Evolutionary conservation across 768 basidiomycete genomes (phyloP).

Genomic region (Psilocybe cyanescens): DNA sequence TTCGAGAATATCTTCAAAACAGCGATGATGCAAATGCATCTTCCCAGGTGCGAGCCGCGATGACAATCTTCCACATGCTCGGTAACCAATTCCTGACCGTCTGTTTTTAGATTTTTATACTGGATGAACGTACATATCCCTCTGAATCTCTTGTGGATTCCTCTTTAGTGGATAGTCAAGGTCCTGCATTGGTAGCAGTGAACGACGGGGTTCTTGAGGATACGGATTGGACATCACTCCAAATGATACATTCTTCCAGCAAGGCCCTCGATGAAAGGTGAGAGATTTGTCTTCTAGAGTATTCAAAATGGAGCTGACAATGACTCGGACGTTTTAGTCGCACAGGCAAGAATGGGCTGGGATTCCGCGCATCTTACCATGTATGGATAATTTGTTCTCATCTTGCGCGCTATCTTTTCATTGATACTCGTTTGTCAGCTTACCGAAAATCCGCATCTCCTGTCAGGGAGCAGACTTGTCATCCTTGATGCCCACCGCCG

Average conservation of each 20-base stretch:
- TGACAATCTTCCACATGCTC: background rate
- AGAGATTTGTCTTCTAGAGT: background rate
- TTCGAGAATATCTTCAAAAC: constrained; percentile 46
- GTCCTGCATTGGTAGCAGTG: constrained; percentile 40
- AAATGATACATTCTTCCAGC: constrained; percentile 37
- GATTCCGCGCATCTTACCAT: constrained; percentile 30
- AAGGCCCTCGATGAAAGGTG: constrained; percentile 25
- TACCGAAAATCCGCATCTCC: constrained; percentile 51
- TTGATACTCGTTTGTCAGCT: constrained; percentile 29
- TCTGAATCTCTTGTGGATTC: constrained; percentile 26
- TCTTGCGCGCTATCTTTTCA: background rate
- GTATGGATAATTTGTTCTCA: constrained; percentile 12
- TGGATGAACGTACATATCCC: constrained; percentile 35
- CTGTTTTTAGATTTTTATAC: constrained; percentile 26
- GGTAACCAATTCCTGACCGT: background rate
- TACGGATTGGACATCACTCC: constrained; percentile 41
- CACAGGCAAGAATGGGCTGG: constrained; percentile 30
- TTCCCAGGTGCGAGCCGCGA: constrained; percentile 28
- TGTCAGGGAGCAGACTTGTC: constrained; percentile 40
- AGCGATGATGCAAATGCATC: constrained; percentile 42
- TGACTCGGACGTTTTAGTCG: constrained; percentile 14
- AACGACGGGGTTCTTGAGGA: constrained; percentile 37
- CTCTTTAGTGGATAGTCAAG: constrained; percentile 33
- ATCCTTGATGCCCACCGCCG: constrained; percentile 45
- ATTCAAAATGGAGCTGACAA: background rate